phyloP scores from a whole-genome alignment of 371 early-diverging fungal species.

The Batrachochytrium dendrobatidis region DNA sequence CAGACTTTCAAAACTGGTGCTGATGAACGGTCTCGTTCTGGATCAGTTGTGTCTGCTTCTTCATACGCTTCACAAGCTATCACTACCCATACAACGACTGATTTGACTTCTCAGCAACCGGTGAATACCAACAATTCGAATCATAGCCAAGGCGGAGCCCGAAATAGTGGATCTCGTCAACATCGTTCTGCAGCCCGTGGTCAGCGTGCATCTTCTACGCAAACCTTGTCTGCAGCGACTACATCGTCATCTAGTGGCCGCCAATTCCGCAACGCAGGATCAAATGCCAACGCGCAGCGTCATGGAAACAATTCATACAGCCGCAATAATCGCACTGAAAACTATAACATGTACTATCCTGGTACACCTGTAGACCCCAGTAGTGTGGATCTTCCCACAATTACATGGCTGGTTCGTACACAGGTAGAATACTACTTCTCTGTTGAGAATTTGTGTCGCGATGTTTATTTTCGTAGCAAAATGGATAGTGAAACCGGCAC shows the following conservation, averaged over 20 bases:
- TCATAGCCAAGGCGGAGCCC: no score
- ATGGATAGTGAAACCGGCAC: constrained; percentile 50
- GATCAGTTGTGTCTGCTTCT: no score
- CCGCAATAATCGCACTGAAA: background rate
- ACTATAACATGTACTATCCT: background rate
- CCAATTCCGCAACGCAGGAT: no score
- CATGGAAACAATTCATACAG: constrained; percentile 3
- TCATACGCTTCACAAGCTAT: no score
- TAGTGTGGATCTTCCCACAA: constrained; percentile 28
- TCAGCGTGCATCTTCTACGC: background rate
- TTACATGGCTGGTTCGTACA: constrained; percentile 28
- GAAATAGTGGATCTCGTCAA: no score
- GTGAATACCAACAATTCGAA: no score
- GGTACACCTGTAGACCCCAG: constrained; percentile 14
- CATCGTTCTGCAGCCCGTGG: no score
- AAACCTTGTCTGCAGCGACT: constrained; percentile 11
- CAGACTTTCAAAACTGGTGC: no score
- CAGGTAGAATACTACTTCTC: constrained; percentile 78
- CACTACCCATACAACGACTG: no score
- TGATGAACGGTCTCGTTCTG: no score
- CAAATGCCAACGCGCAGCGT: constrained; percentile 7
- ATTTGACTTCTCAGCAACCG: no score
- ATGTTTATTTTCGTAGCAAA: constrained; percentile 82
- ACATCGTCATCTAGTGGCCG: no score
- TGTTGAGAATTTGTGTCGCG: constrained; percentile 88